Evolutionary conservation across 257 asterid genomes (phyloP), one percentile per base, ranked within the genome.

Genomic region (Ilex asprella): DNA sequence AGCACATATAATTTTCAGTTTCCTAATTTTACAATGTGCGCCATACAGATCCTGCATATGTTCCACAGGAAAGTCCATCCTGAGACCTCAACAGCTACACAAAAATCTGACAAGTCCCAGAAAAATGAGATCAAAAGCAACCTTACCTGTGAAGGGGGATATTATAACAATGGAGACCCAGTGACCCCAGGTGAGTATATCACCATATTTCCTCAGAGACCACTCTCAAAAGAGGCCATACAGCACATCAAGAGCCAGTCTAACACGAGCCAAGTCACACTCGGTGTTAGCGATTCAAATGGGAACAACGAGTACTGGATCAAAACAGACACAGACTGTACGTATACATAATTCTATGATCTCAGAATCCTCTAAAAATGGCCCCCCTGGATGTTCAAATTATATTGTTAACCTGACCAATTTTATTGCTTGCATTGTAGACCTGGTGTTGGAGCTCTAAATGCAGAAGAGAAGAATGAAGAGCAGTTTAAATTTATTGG

Each of bases 11-110:
- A 35, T 59, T 43, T 52, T 35, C 47, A 39, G 30, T 39, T n/a
- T 54, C 16, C 39, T n/a, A 60, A 31, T 35, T 31, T n/a, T 56
- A 39, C 27, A 21, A 21, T 21, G 63, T 58, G 76, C 59, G 65
- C 9, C 56, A 59, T 72, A 86, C 95, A 92, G 96, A 86, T 92
- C 56, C 87, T 82, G 55, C 95, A 92, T 12, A 85, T 86, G 63
- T 92, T 92, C 91, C 88, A 79, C 76, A 81, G 89, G 76, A 92
- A 92, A 81, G 95, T 92, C 58, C 99, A 92, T 78, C 97, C 99
- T n/a, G 98, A 86, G 73, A 80, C 76, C 73, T 60, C 89, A 56
- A 44, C 69, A 51, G 63, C 72, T 21, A 43, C 64, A 61, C 56
- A 61, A 27, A 79, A 70, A 76, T 41, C 75, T 58, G 69, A 67